Percentiles rank a stretch among this genome's conserved stretches.
Conservation (phyloP, 2,329 filamentous ascomycete species). For the Apiospora saccharicola region DNA sequence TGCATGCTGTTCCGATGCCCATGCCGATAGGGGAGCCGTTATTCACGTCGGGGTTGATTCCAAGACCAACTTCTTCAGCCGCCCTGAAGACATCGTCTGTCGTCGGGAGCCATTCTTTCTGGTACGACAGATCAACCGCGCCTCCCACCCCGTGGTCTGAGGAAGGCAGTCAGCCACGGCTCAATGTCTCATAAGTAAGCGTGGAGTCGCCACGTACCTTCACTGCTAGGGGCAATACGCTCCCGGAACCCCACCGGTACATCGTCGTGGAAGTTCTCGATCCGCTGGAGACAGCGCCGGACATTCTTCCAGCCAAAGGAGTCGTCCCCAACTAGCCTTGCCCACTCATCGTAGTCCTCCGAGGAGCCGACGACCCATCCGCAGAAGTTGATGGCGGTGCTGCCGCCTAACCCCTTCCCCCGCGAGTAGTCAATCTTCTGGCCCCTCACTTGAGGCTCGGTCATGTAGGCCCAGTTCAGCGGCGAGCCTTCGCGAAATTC, state of each 20-base stretch:
- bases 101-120: slow-evolving; percentile 30
- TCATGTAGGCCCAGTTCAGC: slow-evolving; percentile 54
- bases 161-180: neutral
- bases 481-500: slow-evolving; percentile 49
- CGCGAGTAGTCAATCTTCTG: slow-evolving; percentile 49
- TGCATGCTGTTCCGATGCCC: slow-evolving; percentile 35
- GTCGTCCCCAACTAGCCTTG: slow-evolving; percentile 58
- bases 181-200: no score
- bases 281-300: slow-evolving; percentile 47
- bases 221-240: slow-evolving; percentile 42
- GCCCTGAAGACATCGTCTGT: slow-evolving; percentile 29
- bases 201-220: slow-evolving; percentile 27
- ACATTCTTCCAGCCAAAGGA: slow-evolving; percentile 52
- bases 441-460: slow-evolving; percentile 44
- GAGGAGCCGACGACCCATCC: slow-evolving; percentile 54
- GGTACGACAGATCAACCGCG: slow-evolving; percentile 34
- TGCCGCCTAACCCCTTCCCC: slow-evolving; percentile 50
- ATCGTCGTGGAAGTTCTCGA: slow-evolving; percentile 55
- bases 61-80: slow-evolving; percentile 30
- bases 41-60: slow-evolving; percentile 33
- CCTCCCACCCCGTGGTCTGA: slow-evolving; percentile 34
- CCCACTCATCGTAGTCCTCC: slow-evolving; percentile 59
- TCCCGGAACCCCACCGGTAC: slow-evolving; percentile 41
- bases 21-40: slow-evolving; percentile 34
- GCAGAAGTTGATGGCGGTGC: slow-evolving; percentile 51